Evolutionary conservation across 2,329 filamentous ascomycete species (phyloP).

Genomic region (Trichoderma koningiopsis): DNA sequence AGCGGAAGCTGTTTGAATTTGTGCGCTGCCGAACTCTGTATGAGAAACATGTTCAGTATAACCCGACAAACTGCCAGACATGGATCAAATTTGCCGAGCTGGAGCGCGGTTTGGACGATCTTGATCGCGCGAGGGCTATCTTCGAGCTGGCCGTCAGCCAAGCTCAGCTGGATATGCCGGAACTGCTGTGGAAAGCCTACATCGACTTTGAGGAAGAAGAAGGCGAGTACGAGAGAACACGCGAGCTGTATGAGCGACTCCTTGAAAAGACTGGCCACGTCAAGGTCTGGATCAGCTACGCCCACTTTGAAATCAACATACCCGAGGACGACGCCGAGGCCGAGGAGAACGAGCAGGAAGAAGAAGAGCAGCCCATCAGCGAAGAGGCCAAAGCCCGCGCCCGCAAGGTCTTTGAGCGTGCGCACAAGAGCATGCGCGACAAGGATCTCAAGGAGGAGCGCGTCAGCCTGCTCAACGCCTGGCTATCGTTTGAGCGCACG

Average conservation of each 20-base stretch:
- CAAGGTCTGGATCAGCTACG: constrained; percentile 99
- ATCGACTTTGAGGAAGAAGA: constrained; percentile 99
- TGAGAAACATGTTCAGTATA: constrained; percentile 92
- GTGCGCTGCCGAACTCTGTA: constrained; percentile 86
- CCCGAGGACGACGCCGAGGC: constrained; percentile 70
- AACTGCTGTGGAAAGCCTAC: constrained; percentile 95
- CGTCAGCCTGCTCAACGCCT: constrained; percentile 87
- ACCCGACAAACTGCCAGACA: constrained; percentile 83
- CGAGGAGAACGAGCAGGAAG: constrained; percentile 55
- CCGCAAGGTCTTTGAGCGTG: constrained; percentile 80
- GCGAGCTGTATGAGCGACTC: constrained; percentile 84
- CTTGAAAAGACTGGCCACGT: constrained; percentile 96
- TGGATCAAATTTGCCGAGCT: constrained; percentile 98
- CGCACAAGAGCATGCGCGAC: constrained; percentile 84
- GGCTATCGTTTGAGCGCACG: constrained; percentile 87
- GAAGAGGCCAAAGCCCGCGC: constrained; percentile 83
- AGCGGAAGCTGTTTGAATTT: constrained; percentile 94
- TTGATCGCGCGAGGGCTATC: constrained; percentile 84
- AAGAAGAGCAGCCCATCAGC: constrained; percentile 67
- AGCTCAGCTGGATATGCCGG: constrained; percentile 89
- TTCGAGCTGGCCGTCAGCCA: constrained; percentile 89
- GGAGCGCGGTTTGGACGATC: constrained; percentile 86
- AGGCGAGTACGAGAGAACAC: constrained; percentile 81
- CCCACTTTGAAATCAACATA: constrained; percentile 96
- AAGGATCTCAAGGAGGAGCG: constrained; percentile 90